phyloP scores from a whole-genome alignment of 2,329 filamentous ascomycete genomes.

The Onygena corvina region DNA sequence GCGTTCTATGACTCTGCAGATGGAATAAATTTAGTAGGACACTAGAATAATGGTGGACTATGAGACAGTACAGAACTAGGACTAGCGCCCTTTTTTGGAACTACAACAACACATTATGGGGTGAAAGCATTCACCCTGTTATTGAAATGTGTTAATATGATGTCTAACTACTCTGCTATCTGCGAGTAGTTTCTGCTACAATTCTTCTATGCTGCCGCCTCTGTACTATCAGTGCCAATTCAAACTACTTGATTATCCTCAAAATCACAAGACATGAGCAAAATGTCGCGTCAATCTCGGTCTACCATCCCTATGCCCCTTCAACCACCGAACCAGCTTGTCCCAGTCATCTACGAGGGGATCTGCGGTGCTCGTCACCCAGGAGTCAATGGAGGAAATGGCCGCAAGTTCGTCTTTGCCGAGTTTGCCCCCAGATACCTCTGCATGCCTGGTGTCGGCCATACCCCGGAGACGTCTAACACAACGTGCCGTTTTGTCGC shows the following conservation, averaged over 20 bases:
- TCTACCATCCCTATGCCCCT: not conserved
- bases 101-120: not conserved
- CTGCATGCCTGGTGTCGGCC: constrained; percentile 3
- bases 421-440: constrained; percentile 2
- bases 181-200: too few relatives aligned
- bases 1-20: too few relatives aligned
- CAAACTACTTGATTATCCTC: too few relatives aligned
- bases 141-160: not conserved
- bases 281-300: not conserved
- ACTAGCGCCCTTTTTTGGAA: not conserved
- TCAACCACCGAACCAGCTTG: not conserved
- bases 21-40: too few relatives aligned
- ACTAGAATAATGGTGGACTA: too few relatives aligned
- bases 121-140: not conserved
- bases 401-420: constrained; percentile 4
- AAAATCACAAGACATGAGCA: not conserved
- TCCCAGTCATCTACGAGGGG: constrained; percentile 5
- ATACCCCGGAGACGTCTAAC: not conserved
- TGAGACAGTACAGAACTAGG: too few relatives aligned
- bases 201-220: too few relatives aligned
- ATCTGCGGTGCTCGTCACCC: constrained; percentile 3
- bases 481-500: constrained; percentile 7
- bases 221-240: too few relatives aligned
- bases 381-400: constrained; percentile 7
- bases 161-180: not conserved